Percentiles rank a stretch among this genome's conserved stretches.
Evolutionary conservation across 352 stramenopile genomes (phyloP).

Genomic region (Phytopythium aichiense): DNA sequence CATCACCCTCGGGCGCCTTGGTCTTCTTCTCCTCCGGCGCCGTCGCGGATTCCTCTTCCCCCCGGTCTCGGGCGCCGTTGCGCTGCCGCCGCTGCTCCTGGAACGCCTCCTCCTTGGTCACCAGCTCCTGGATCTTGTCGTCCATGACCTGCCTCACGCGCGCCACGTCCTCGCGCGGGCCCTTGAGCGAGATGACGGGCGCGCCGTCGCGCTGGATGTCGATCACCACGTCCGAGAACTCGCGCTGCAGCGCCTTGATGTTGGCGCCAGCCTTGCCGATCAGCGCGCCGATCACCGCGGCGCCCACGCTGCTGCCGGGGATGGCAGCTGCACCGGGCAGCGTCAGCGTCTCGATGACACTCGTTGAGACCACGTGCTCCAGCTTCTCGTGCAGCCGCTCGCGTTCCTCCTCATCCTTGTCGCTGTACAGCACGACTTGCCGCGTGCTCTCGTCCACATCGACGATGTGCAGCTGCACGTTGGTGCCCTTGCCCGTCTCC

Average conservation of each 20-base stretch:
- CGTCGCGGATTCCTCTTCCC: conserved; percentile 34
- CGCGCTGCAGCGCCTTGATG: conserved; percentile 61
- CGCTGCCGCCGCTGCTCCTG: conserved; percentile 27
- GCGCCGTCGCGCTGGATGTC: conserved; percentile 49
- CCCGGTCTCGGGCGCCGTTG: conserved; percentile 19
- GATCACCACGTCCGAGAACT: conserved; percentile 57
- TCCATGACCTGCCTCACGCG: conserved; percentile 61
- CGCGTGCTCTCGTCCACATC: conserved; percentile 32
- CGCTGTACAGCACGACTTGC: conserved; percentile 52
- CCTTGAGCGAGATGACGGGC: conserved; percentile 55
- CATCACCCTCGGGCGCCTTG: conserved; percentile 14
- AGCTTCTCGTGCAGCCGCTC: conserved; percentile 62
- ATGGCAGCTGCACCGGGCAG: conserved; percentile 18
- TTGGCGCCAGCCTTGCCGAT: conserved; percentile 81
- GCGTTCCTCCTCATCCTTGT: conserved; percentile 42
- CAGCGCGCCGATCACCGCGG: conserved; percentile 58
- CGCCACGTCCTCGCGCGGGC: conserved; percentile 38
- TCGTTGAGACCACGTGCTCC: conserved; percentile 50
- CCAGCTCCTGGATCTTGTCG: conserved; percentile 65
- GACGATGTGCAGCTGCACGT: conserved; percentile 54
- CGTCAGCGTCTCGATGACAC: conserved; percentile 41
- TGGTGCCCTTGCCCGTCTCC: conserved; percentile 22
- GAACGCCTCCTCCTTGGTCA: conserved; percentile 45
- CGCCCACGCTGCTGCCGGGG: conserved; percentile 16
- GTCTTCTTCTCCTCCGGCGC: conserved; percentile 19